Evolutionary conservation across 2,329 filamentous ascomycete species (phyloP).

Genomic region (Tolypocladium paradoxum): DNA sequence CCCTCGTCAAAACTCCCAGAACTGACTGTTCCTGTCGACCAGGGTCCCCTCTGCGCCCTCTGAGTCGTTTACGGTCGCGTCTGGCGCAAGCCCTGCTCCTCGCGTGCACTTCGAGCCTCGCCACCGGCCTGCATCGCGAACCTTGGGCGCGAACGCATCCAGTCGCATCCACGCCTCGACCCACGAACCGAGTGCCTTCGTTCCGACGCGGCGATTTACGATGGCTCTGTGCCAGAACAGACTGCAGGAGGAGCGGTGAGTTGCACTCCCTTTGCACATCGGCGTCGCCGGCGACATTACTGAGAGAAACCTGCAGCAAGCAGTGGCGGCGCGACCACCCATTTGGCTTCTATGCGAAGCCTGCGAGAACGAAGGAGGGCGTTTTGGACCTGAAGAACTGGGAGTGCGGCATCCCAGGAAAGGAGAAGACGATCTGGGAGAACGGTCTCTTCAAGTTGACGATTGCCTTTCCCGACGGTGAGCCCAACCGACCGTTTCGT

Average conservation of each 20-base stretch:
- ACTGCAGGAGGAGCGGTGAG: conserved; percentile 77
- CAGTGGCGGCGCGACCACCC: conserved; percentile 96
- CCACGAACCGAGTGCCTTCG: not conserved
- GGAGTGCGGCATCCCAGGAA: conserved; percentile 95
- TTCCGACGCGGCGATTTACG: conserved; percentile 7
- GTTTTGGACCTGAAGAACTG: conserved; percentile 87
- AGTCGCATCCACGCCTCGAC: not conserved
- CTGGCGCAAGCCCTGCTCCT: not conserved
- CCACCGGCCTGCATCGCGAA: not conserved
- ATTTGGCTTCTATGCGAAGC: conserved; percentile 93
- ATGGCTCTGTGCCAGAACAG: conserved; percentile 89
- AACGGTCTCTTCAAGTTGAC: conserved; percentile 94
- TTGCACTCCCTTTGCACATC: conserved; percentile 5
- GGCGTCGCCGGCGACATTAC: not conserved
- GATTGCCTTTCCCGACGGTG: conserved; percentile 87
- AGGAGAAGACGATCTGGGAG: conserved; percentile 95
- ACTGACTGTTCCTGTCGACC: not conserved
- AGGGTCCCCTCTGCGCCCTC: not conserved
- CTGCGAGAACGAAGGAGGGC: conserved; percentile 66
- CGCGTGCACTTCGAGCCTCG: not conserved
- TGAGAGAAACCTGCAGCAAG: conserved; percentile 49
- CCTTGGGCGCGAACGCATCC: not conserved
- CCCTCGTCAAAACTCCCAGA: not conserved
- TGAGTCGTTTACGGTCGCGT: not conserved
- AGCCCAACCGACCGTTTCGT: conserved; percentile 18